Percentiles rank a stretch among this genome's conserved stretches.
Conservation (phyloP, 495 filamentous ascomycete species). For the Trichoderma virens region DNA sequence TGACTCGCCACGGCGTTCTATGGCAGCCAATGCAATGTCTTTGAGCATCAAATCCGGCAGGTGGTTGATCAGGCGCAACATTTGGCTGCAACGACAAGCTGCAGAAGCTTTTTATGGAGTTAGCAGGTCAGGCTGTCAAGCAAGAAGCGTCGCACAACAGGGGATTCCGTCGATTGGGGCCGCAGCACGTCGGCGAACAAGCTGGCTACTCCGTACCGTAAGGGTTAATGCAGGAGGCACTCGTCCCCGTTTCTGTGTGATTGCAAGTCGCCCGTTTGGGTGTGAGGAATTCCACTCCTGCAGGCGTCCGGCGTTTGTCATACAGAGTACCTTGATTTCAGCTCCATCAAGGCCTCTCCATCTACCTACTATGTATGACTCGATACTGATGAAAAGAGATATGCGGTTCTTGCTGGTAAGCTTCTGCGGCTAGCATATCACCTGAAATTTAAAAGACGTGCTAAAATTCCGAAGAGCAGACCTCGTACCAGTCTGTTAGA, state of each 20-base stretch:
- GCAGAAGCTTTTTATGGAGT: background rate
- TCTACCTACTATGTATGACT: background rate
- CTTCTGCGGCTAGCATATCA: background rate
- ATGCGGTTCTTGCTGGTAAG: background rate
- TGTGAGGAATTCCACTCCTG: background rate
- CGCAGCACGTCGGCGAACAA: background rate
- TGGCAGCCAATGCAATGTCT: background rate
- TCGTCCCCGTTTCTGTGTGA: background rate
- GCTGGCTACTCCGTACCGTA: background rate
- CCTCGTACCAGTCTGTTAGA: too few species aligned
- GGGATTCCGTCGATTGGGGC: background rate
- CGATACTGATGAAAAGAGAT: background rate
- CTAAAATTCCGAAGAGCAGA: background rate
- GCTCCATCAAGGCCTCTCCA: background rate
- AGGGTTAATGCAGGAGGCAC: constrained; percentile 6
- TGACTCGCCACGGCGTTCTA: too few species aligned
- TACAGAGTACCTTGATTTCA: background rate
- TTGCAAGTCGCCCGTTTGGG: background rate
- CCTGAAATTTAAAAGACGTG: background rate
- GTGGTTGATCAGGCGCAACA: background rate
- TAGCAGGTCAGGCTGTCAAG: background rate
- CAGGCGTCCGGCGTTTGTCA: constrained; percentile 7
- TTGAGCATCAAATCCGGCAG: background rate
- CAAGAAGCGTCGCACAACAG: background rate
- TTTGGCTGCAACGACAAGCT: background rate